phyloP scores from a whole-genome alignment of 495 filamentous ascomycete genomes.

The Tuber umbilicatum region DNA sequence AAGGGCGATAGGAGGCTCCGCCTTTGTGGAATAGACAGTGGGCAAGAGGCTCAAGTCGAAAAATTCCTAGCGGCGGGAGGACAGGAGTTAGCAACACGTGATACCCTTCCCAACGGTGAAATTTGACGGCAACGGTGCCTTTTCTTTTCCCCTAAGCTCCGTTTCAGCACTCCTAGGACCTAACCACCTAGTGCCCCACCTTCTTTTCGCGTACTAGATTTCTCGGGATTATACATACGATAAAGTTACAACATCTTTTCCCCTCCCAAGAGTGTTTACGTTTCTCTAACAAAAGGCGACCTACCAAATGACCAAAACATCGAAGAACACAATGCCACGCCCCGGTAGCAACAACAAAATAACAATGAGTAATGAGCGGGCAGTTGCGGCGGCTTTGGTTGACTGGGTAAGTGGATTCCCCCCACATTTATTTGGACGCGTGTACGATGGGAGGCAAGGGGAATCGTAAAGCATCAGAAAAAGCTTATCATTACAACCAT shows the following conservation, averaged over 20 bases:
- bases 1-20: not conserved
- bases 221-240: not conserved
- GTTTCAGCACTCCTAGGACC: not conserved
- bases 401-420: slow-evolving; percentile 37
- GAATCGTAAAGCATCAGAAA: not conserved
- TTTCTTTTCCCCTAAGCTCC: not conserved
- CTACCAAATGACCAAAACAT: not conserved
- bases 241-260: not conserved
- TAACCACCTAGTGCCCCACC: not conserved
- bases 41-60: not conserved
- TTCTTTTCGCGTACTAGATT: not conserved
- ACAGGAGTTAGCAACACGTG: not conserved
- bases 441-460: not conserved
- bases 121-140: not conserved
- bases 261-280: not conserved
- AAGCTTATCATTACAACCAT: slow-evolving; percentile 2
- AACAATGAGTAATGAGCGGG: slow-evolving; percentile 37
- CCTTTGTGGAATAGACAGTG: not conserved
- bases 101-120: not conserved
- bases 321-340: slow-evolving; percentile 6
- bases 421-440: slow-evolving; percentile 17
- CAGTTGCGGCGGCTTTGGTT: slow-evolving; percentile 39
- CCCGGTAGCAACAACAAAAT: slow-evolving; percentile 1
- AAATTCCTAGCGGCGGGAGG: not conserved
- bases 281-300: not conserved